Base-by-base conservation (phyloP, 345 rosid species). In the Cardamine chenopodiifolia region DNA sequence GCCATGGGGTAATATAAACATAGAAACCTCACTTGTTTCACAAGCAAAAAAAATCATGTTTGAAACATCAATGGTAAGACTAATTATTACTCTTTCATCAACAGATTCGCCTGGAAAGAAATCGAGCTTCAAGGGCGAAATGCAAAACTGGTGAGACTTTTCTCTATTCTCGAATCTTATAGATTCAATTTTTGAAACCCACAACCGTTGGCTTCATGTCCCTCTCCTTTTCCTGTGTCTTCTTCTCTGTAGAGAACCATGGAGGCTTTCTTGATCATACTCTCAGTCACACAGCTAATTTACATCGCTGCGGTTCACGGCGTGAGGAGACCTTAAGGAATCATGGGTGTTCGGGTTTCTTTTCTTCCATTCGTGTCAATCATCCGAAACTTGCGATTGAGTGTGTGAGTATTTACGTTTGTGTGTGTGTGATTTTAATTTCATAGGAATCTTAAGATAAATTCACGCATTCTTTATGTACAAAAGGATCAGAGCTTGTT, bases 201-300 rank as follows among this genome's bases (percentile, higher is more conserved):
- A 61, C 44, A 9, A 26, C 1, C 28, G 22, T 34, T 25, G 56
- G 19, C 25, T 18, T 55, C 28, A 18, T 34, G 31, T 4, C 9
- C 65, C 1, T 68, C n/a, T 8, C 6, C 52, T 9, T 48, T 70
- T 71, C 45, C 26, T 76, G 12, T 54, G 37, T 45, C 59, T 56
- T 59, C 60, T 56, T 54, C 69, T 68, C 22, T 77, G 85, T 88
- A 95, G 97, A 95, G 87, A 86, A 95, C 99, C 39, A 89, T 95
- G 99, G 99, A 95, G 83, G 99, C 99, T 15, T 92, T 95, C 72
- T 10, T 86, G 66, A 90, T 95, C 79, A 95, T 95, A 71, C 93
- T 95, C 34, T 84, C 99, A 14, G 92, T 72, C 11, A 90, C 97
- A 18, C 97, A 95, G 81, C 93, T 95, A 19, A 59, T 92, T 1